phyloP scores from a whole-genome alignment of 768 basidiomycete genomes.

The Pholiota molesta region DNA sequence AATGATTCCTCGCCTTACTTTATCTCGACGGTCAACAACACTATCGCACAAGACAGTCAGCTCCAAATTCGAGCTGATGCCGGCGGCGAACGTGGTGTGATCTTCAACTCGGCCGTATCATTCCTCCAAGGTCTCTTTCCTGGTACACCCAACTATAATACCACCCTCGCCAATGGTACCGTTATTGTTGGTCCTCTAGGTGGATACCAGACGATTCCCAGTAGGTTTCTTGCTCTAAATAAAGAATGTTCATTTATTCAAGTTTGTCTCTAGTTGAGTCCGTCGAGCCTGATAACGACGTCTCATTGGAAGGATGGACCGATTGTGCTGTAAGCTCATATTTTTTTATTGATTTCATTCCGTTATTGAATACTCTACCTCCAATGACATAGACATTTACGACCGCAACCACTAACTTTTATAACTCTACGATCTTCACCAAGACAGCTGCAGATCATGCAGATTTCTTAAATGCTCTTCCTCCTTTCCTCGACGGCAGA shows the following conservation, averaged over 20 bases:
- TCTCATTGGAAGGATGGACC: slow-evolving; percentile 71
- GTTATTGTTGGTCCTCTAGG: slow-evolving; percentile 57
- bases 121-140: slow-evolving; percentile 75
- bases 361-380: background rate
- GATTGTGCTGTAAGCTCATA: slow-evolving; percentile 40
- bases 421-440: slow-evolving; percentile 54
- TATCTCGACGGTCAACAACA: slow-evolving; percentile 45
- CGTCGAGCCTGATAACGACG: slow-evolving; percentile 60
- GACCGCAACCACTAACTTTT: slow-evolving; percentile 51
- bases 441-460: slow-evolving; percentile 46
- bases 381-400: slow-evolving; percentile 45
- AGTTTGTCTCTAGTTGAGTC: slow-evolving; percentile 50
- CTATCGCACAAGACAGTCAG: slow-evolving; percentile 39
- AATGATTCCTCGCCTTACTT: slow-evolving; percentile 49
- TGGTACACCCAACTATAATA: slow-evolving; percentile 42
- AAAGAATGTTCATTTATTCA: slow-evolving; percentile 7
- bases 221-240: slow-evolving; percentile 28
- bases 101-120: slow-evolving; percentile 67
- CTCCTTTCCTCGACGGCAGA: slow-evolving; percentile 56
- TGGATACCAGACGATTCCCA: slow-evolving; percentile 66
- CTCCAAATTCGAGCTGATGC: slow-evolving; percentile 62
- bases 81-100: slow-evolving; percentile 70
- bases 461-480: slow-evolving; percentile 50
- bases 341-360: background rate
- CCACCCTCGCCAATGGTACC: slow-evolving; percentile 68